Percentiles rank a stretch among this genome's conserved stretches.
Evolutionary conservation across 306 rosid species (phyloP).

Genomic region (Senna tora): DNA sequence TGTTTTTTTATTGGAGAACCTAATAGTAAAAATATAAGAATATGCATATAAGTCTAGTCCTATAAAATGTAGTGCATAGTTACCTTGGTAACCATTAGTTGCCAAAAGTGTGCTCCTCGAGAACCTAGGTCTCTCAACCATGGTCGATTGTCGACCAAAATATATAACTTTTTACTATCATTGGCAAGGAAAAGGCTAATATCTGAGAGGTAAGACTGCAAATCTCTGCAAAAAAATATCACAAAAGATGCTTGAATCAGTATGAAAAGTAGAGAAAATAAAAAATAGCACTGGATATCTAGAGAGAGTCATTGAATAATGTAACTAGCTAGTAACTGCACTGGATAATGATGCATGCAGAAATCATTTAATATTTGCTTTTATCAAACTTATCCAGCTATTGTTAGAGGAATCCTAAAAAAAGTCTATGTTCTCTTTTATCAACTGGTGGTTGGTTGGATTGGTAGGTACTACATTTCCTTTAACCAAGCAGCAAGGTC

Average conservation of each 20-base stretch:
- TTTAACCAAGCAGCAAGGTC: too few species aligned
- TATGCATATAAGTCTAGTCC: too few species aligned
- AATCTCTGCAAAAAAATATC: constrained; percentile 66
- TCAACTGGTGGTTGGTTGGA: too few species aligned
- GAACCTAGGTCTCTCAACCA: constrained; percentile 77
- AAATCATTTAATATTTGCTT: neutral
- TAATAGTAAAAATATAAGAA: too few species aligned
- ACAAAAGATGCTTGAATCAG: constrained; percentile 30
- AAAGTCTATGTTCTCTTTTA: too few species aligned
- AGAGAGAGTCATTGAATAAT: neutral
- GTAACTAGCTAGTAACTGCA: neutral
- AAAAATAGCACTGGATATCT: constrained; percentile 14
- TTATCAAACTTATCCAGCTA: neutral
- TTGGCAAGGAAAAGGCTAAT: constrained; percentile 78
- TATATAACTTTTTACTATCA: constrained; percentile 70
- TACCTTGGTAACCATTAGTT: constrained; percentile 96
- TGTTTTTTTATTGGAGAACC: neutral
- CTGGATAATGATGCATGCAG: constrained; percentile 7
- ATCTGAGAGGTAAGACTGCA: constrained; percentile 91
- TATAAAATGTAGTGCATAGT: neutral
- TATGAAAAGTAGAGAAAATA: constrained; percentile 10
- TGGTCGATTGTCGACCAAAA: constrained; percentile 97
- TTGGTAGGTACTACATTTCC: too few species aligned
- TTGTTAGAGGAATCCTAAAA: neutral
- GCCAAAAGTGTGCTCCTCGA: constrained; percentile 86